Conservation (phyloP, 352 stramenopile genomes). For the Pythium brassicae region DNA sequence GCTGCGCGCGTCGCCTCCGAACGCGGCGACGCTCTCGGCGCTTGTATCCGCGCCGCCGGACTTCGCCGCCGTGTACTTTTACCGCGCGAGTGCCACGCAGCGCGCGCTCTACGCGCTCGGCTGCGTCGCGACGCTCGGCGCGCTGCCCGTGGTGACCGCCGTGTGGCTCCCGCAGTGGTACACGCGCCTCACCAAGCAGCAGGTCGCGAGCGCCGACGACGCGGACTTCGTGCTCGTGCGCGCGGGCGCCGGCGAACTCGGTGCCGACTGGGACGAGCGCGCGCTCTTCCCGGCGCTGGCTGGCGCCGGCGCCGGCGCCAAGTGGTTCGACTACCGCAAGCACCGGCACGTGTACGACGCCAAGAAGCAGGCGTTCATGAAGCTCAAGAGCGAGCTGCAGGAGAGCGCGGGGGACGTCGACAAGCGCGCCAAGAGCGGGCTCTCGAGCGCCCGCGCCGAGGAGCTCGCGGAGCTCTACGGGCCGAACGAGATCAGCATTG, state of each 20-base stretch:
- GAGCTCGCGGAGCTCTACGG: constrained; percentile 46
- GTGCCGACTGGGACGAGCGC: constrained; percentile 39
- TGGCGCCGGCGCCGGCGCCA: constrained; percentile 7
- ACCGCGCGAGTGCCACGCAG: constrained; percentile 28
- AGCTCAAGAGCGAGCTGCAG: constrained; percentile 50
- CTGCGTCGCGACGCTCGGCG: constrained; percentile 34
- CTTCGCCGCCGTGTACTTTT: constrained; percentile 34
- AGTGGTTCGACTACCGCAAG: constrained; percentile 72
- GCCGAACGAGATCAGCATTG: constrained; percentile 51
- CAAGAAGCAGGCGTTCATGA: constrained; percentile 43
- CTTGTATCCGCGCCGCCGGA: constrained; percentile 36
- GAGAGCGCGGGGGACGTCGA: constrained; percentile 34
- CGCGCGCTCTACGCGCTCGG: constrained; percentile 33
- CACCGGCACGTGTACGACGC: constrained; percentile 61
- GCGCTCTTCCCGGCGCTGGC: constrained; percentile 16
- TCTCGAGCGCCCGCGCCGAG: constrained; percentile 23
- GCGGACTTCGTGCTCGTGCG: constrained; percentile 55
- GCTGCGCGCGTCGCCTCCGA: not conserved
- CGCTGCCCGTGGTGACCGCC: constrained; percentile 33
- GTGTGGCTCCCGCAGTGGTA: constrained; percentile 58
- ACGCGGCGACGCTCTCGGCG: not conserved
- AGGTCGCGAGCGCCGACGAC: constrained; percentile 31
- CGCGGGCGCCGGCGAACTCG: constrained; percentile 2
- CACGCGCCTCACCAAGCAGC: constrained; percentile 45
- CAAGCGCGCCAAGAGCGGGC: constrained; percentile 20